Evolutionary conservation across 1,284 basidiomycete genomes (phyloP).

Genomic region (Cutaneotrichosporon curvatum): DNA sequence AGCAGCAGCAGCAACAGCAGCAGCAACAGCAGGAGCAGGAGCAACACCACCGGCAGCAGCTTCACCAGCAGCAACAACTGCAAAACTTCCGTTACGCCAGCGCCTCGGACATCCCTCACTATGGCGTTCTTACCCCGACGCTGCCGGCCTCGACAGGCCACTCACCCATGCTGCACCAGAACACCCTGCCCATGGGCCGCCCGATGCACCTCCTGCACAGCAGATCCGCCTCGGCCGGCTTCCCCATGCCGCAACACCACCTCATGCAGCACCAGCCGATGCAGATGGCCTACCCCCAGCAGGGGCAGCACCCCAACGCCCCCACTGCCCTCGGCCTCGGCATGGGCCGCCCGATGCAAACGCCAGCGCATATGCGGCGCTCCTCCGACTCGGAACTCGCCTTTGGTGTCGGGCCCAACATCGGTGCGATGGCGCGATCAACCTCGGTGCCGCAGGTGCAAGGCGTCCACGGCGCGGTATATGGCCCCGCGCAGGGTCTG

Average conservation of each 20-base stretch:
- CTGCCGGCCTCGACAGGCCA: neutral
- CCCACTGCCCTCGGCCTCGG: neutral
- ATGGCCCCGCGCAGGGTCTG: neutral
- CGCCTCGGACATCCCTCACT: neutral
- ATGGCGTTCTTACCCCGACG: neutral
- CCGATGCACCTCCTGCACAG: neutral
- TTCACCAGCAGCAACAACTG: conserved; percentile 1
- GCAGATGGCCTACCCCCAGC: too few species aligned
- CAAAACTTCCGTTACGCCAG: neutral
- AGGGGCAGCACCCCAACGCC: too few species aligned
- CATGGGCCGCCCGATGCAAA: conserved; percentile 12
- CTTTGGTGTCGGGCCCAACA: conserved; percentile 9
- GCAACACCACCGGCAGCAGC: conserved; percentile 1
- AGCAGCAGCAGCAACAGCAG: conserved; percentile 5
- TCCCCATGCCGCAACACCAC: too few species aligned
- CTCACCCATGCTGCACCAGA: neutral
- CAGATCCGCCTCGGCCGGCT: neutral
- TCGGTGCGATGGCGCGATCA: conserved; percentile 17
- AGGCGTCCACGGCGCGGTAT: conserved; percentile 5
- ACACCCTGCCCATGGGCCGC: neutral
- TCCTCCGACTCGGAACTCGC: conserved; percentile 19
- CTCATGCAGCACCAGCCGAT: too few species aligned
- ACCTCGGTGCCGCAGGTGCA: conserved; percentile 14
- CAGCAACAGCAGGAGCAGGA: conserved; percentile 5
- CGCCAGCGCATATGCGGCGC: conserved; percentile 9